phyloP scores from a whole-genome alignment of 1,284 basidiomycete species.

The Crucibulum parvulum region DNA sequence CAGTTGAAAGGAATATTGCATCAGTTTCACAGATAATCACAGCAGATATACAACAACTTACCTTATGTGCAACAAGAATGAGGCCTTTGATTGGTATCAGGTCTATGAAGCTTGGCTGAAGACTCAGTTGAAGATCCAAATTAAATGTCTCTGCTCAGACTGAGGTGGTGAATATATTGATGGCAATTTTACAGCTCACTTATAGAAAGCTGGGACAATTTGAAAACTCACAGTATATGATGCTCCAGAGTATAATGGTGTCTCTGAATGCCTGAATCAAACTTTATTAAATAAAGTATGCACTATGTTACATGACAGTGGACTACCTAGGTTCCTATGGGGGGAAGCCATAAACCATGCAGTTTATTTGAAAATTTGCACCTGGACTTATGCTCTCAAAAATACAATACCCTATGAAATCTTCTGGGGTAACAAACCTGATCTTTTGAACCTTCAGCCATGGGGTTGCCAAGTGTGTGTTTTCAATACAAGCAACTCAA shows the following conservation, averaged over 20 bases:
- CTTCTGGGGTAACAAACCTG: background rate
- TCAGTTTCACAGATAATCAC: slow-evolving; percentile 29
- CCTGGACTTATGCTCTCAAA: background rate
- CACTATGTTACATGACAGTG: slow-evolving; percentile 8
- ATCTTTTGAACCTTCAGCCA: background rate
- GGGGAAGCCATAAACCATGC: slow-evolving; percentile 4
- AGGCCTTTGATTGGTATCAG: background rate
- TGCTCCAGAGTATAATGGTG: slow-evolving; percentile 23
- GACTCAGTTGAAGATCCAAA: slow-evolving; percentile 6
- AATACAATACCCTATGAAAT: background rate
- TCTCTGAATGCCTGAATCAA: slow-evolving; percentile 20
- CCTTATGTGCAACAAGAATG: slow-evolving; percentile 21
- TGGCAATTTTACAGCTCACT: slow-evolving; percentile 12
- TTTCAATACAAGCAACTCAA: slow-evolving; percentile 8
- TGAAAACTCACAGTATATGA: slow-evolving; percentile 22
- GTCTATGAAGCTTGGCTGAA: slow-evolving; percentile 4
- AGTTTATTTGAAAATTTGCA: slow-evolving; percentile 1
- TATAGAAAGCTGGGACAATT: slow-evolving; percentile 12
- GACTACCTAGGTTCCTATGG: slow-evolving; percentile 9
- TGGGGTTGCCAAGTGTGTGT: slow-evolving; percentile 5
- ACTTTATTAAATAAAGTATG: slow-evolving; percentile 16
- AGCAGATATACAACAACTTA: slow-evolving; percentile 19
- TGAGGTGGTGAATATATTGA: slow-evolving; percentile 13
- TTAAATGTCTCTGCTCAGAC: slow-evolving; percentile 11
- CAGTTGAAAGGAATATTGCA: slow-evolving; percentile 19